These are phyloP conservation scores for Colletotrichum orbiculare DNA, from an alignment of 2,329 filamentous ascomycete genomes.

Conservation along the genomic window DNA sequence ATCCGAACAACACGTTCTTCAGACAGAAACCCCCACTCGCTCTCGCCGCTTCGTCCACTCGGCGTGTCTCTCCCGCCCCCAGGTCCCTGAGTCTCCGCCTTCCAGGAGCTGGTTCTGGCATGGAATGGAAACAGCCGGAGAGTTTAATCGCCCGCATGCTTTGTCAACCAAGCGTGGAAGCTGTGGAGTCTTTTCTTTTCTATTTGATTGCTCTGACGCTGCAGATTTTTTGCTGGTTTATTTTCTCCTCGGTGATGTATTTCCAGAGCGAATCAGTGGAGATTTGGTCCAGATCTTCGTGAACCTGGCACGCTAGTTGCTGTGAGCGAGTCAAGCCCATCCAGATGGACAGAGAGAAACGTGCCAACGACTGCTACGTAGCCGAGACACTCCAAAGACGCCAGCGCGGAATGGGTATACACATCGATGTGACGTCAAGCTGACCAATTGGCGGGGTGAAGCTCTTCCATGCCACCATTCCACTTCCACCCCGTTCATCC, in stretches of 20 bases:
- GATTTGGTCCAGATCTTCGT: background rate
- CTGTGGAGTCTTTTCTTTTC: background rate
- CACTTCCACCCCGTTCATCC: background rate
- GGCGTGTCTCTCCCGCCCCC: conserved; percentile 17
- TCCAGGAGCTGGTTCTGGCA: conserved; percentile 21
- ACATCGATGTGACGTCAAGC: conserved; percentile 32
- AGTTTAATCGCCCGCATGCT: conserved; percentile 30
- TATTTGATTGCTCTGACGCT: too few species aligned
- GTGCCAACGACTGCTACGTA: background rate
- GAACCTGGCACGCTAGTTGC: too few species aligned
- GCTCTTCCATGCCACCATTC: conserved; percentile 3
- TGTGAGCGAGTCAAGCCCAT: conserved; percentile 24
- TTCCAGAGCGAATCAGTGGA: conserved; percentile 5
- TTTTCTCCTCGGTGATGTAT: background rate
- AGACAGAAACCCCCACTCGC: conserved; percentile 17
- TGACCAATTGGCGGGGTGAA: conserved; percentile 26
- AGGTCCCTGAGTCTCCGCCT: conserved; percentile 16
- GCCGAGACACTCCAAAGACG: background rate
- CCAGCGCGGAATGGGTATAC: background rate
- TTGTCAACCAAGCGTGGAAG: conserved; percentile 26
- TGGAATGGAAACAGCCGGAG: conserved; percentile 32
- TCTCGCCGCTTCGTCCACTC: conserved; percentile 23
- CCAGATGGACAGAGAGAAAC: background rate
- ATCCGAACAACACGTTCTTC: too few species aligned
- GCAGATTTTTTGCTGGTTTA: conserved; percentile 27